Evolutionary conservation across 2,329 filamentous ascomycete species (phyloP).

Genomic region (Coniochaeta sp.): DNA sequence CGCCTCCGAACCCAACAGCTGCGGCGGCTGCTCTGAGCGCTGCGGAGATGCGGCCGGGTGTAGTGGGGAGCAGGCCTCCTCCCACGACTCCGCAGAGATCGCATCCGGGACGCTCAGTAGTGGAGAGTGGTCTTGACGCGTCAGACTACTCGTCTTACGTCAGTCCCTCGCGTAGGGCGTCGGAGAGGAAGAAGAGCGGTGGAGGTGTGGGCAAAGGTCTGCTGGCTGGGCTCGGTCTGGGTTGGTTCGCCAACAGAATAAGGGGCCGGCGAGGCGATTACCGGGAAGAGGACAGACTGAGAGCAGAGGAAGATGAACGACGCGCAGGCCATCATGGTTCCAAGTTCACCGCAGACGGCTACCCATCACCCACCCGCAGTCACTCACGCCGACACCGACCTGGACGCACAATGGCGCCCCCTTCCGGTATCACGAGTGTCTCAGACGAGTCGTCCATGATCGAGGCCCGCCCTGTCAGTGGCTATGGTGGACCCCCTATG

Average conservation of each 20-base stretch:
- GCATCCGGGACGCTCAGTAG: conserved; percentile 31
- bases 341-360: conserved; percentile 62
- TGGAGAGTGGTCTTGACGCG: conserved; percentile 36
- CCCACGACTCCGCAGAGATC: conserved; percentile 37
- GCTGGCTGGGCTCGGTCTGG: conserved; percentile 56
- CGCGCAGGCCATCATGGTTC: conserved; percentile 55
- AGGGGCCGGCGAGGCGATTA: conserved; percentile 44
- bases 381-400: conserved; percentile 21
- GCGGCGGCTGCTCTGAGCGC: conserved; percentile 39
- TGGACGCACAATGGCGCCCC: conserved; percentile 9
- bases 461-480: conserved; percentile 27
- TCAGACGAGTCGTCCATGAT: conserved; percentile 28
- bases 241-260: conserved; percentile 61
- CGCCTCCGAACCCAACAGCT: conserved; percentile 25
- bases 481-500: conserved; percentile 14
- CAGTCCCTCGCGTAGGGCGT: conserved; percentile 52
- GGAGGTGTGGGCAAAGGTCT: conserved; percentile 46
- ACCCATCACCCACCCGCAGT: conserved; percentile 39
- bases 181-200: conserved; percentile 35
- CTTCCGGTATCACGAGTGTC: conserved; percentile 15
- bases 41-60: conserved; percentile 28
- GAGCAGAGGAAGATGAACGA: conserved; percentile 39
- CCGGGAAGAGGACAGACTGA: conserved; percentile 42
- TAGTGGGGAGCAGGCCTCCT: conserved; percentile 24
- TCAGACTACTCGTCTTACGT: conserved; percentile 55